These are phyloP conservation scores for Juncus effusus DNA, from an alignment of 176 grass and related monocot species.

Conservation along the genomic window DNA sequence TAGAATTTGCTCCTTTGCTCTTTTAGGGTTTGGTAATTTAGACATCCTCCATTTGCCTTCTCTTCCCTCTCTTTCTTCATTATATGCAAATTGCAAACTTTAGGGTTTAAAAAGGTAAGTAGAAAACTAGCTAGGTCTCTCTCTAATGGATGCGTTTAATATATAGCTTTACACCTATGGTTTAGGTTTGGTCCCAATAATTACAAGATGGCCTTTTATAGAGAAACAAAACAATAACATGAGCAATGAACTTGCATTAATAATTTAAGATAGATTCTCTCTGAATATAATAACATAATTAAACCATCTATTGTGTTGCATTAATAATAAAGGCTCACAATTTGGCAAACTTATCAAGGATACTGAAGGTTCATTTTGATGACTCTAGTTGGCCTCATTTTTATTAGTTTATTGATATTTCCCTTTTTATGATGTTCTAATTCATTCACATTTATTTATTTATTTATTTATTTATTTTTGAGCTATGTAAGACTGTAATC, in stretches of 20 bases:
- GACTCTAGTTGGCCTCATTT: too few species aligned
- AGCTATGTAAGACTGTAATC: too few species aligned
- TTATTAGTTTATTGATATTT: too few species aligned
- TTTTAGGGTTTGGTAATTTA: slow-evolving; percentile 20
- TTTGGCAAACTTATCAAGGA: too few species aligned
- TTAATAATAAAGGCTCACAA: too few species aligned
- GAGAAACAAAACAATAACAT: slow-evolving; percentile 12
- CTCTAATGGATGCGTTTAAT: not conserved
- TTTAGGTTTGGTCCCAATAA: slow-evolving; percentile 3
- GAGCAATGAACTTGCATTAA: slow-evolving; percentile 5
- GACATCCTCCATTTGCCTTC: slow-evolving; percentile 10
- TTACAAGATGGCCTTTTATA: slow-evolving; percentile 14
- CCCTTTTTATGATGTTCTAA: too few species aligned
- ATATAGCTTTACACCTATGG: not conserved
- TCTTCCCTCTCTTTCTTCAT: slow-evolving; percentile 1
- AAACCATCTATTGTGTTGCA: too few species aligned
- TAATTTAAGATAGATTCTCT: not conserved
- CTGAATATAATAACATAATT: too few species aligned
- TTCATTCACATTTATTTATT: too few species aligned
- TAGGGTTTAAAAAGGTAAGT: slow-evolving; percentile 1
- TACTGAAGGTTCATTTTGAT: too few species aligned
- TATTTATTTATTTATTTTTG: too few species aligned
- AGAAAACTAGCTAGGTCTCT: too few species aligned
- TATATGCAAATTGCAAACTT: slow-evolving; percentile 11
- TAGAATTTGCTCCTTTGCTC: slow-evolving; percentile 28